phyloP scores from a whole-genome alignment of 2,329 filamentous ascomycete species.

The Simplicillium aogashimaense region DNA sequence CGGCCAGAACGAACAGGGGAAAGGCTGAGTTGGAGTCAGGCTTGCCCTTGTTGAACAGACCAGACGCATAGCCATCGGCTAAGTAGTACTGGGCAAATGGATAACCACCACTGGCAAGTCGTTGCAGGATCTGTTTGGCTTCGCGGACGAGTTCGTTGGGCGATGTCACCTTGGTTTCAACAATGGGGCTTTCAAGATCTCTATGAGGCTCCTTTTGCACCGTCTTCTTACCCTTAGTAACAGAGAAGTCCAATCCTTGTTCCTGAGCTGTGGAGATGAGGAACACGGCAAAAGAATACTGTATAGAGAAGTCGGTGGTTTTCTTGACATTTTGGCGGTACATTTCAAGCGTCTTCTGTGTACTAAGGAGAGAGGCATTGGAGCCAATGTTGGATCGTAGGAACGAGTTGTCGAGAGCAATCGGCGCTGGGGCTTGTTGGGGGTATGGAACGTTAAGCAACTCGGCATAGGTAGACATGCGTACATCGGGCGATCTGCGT shows the following conservation, averaged over 20 bases:
- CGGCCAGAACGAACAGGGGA: conserved; percentile 82
- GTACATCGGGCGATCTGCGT: conserved; percentile 45
- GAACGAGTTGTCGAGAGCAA: conserved; percentile 70
- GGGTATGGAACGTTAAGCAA: conserved; percentile 64
- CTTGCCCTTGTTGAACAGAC: conserved; percentile 89
- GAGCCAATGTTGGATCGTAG: conserved; percentile 72
- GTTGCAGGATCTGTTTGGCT: conserved; percentile 81
- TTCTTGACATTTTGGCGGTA: conserved; percentile 97
- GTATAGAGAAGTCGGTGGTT: conserved; percentile 78
- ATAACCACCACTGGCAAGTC: conserved; percentile 76
- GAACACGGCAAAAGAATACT: conserved; percentile 95
- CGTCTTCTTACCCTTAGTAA: conserved; percentile 32
- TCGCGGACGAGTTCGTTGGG: conserved; percentile 69
- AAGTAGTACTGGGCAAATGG: conserved; percentile 98
- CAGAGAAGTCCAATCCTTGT: conserved; percentile 47
- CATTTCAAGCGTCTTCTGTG: conserved; percentile 94
- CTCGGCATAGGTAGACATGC: conserved; percentile 46
- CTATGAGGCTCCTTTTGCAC: conserved; percentile 34
- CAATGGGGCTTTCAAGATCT: conserved; percentile 35
- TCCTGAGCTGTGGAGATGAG: conserved; percentile 85
- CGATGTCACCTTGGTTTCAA: conserved; percentile 36
- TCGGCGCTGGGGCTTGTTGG: conserved; percentile 58
- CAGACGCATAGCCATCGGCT: conserved; percentile 86
- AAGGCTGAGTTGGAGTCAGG: conserved; percentile 88
- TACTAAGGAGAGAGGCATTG: conserved; percentile 83